Evolutionary conservation across 1,284 basidiomycete genomes (phyloP).

Genomic region (Apiotrichum gracile): DNA sequence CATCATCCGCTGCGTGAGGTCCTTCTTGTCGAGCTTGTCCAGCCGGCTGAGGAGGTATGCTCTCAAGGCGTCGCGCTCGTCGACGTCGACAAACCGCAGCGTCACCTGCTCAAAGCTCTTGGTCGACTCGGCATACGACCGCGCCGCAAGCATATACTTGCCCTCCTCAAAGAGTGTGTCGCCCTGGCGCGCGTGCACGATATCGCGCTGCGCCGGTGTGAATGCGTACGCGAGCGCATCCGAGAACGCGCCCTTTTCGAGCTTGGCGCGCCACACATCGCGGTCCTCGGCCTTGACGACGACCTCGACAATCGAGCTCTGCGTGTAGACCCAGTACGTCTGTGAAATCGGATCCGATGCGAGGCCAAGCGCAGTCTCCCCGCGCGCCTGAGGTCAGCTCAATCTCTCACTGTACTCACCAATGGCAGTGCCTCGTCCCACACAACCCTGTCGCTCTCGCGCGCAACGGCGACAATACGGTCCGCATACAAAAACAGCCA

Average conservation of each 20-base stretch:
- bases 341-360: conserved; percentile 75
- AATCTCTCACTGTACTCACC: conserved; percentile 34
- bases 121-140: conserved; percentile 82
- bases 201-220: conserved; percentile 78
- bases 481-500: conserved; percentile 81
- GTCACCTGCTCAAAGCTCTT: conserved; percentile 88
- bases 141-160: conserved; percentile 83
- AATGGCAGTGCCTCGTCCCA: conserved; percentile 79
- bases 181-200: conserved; percentile 78
- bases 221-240: conserved; percentile 71
- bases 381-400: conserved; percentile 20
- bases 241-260: conserved; percentile 71
- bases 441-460: conserved; percentile 71
- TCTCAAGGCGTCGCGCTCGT: conserved; percentile 85
- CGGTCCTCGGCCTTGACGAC: conserved; percentile 81
- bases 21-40: conserved; percentile 75
- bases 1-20: conserved; percentile 92
- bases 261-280: conserved; percentile 89
- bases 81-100: conserved; percentile 80
- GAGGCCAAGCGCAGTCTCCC: conserved; percentile 66
- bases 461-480: conserved; percentile 69
- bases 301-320: conserved; percentile 83
- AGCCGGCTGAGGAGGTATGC: conserved; percentile 84
- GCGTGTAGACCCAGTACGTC: conserved; percentile 94
- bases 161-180: conserved; percentile 74